Evolutionary conservation across 192 early-diverging fungal genomes (phyloP).

Genomic region (Funneliformis mosseae): DNA sequence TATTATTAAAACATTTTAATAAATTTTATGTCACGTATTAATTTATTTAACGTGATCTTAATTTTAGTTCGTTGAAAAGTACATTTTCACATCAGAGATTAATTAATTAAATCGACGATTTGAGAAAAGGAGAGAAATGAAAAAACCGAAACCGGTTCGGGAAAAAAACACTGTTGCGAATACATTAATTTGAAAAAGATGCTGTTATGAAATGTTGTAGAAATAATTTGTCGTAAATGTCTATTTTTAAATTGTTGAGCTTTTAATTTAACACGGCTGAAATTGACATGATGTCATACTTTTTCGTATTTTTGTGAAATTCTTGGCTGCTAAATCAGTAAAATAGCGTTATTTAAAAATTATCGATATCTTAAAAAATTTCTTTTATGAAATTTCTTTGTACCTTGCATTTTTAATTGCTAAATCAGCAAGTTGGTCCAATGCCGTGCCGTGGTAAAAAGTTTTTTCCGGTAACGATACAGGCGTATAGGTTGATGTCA

Average conservation of each 20-base stretch:
- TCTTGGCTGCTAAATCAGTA: not conserved
- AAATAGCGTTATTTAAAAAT: not conserved
- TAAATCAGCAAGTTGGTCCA: slow-evolving; percentile 4
- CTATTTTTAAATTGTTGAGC: not conserved
- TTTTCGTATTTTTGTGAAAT: not conserved
- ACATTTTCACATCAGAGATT: too few species aligned
- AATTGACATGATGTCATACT: slow-evolving; percentile 1
- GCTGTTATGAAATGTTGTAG: too few species aligned
- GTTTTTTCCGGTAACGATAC: not conserved
- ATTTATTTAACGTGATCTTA: too few species aligned
- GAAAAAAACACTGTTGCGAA: not conserved
- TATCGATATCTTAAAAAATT: not conserved
- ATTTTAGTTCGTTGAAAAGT: too few species aligned
- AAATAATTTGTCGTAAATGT: too few species aligned
- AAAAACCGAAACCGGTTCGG: not conserved
- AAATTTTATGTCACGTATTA: too few species aligned
- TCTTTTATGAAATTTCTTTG: not conserved
- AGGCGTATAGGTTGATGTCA: not conserved
- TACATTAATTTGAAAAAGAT: too few species aligned
- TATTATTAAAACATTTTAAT: too few species aligned
- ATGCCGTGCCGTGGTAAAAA: not conserved
- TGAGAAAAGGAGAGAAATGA: too few species aligned
- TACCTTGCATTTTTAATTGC: slow-evolving; percentile 8
- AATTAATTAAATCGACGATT: too few species aligned
- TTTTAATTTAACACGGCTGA: not conserved